Conservation (phyloP, 1,284 basidiomycete genomes). For the Bothia castanella region DNA sequence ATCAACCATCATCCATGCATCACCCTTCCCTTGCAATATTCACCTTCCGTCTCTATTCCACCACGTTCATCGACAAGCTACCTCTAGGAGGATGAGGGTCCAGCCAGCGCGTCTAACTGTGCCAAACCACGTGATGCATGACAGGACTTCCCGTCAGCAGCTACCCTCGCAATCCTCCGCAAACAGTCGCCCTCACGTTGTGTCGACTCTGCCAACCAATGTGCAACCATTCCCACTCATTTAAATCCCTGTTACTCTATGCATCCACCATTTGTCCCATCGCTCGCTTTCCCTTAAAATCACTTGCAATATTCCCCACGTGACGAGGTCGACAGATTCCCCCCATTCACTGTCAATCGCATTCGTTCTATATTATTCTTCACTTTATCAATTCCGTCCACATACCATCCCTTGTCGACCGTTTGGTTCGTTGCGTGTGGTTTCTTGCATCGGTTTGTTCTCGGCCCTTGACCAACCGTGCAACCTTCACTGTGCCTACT, state of each 20-base stretch:
- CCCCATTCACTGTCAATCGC: slow-evolving; percentile 37
- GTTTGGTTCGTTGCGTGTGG: slow-evolving; percentile 34
- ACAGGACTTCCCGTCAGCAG: slow-evolving; percentile 12
- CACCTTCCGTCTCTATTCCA: slow-evolving; percentile 48
- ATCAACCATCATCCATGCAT: slow-evolving; percentile 74
- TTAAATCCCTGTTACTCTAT: slow-evolving; percentile 45
- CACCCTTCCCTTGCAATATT: slow-evolving; percentile 60
- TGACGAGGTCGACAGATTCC: slow-evolving; percentile 43
- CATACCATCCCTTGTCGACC: slow-evolving; percentile 33
- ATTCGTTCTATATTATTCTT: slow-evolving; percentile 72
- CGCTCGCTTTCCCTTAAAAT: slow-evolving; percentile 40
- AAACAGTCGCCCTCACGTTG: slow-evolving; percentile 20
- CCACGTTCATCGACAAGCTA: slow-evolving; percentile 45
- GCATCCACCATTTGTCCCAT: slow-evolving; percentile 44
- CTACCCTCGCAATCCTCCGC: slow-evolving; percentile 33
- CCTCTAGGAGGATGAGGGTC: slow-evolving; percentile 33
- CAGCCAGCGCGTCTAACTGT: slow-evolving; percentile 16
- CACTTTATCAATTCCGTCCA: slow-evolving; percentile 54
- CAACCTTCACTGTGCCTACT: slow-evolving; percentile 32
- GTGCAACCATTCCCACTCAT: slow-evolving; percentile 48
- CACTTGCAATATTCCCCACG: slow-evolving; percentile 35
- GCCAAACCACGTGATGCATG: slow-evolving; percentile 27
- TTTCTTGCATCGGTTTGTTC: slow-evolving; percentile 36
- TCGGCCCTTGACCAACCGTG: slow-evolving; percentile 27
- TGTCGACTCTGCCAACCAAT: slow-evolving; percentile 35